Percentiles rank a stretch among this genome's conserved stretches.
Conservation (phyloP, 306 rosid genomes). For the Cucumis sativus region DNA sequence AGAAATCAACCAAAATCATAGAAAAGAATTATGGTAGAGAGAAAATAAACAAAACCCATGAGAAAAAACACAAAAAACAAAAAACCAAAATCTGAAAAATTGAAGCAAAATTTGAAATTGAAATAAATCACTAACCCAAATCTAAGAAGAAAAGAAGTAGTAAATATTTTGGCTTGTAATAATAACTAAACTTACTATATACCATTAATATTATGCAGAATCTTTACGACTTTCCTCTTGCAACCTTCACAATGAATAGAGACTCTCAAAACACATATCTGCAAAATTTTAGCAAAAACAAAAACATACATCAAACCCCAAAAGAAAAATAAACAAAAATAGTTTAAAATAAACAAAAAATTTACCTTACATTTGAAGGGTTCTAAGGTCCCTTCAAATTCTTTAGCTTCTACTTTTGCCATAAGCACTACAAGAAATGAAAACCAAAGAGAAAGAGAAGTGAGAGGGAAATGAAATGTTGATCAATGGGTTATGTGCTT, state of each 20-base stretch:
- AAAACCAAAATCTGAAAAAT: not conserved
- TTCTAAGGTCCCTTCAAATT: conserved; percentile 23
- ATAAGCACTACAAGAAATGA: conserved; percentile 14
- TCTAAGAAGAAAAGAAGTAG: not conserved
- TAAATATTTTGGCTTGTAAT: not conserved
- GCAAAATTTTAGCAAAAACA: not conserved
- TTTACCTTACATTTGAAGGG: conserved; percentile 60
- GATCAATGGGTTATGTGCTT: conserved; percentile 11
- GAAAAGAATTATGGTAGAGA: not conserved
- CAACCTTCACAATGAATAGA: conserved; percentile 77
- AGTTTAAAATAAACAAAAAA: not conserved
- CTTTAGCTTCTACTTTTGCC: conserved; percentile 36
- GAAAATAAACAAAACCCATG: not conserved
- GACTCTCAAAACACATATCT: conserved; percentile 30
- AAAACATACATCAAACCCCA: not conserved
- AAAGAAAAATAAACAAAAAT: not conserved
- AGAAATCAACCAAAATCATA: not conserved
- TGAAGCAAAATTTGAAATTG: not conserved
- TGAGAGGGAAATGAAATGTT: conserved; percentile 1
- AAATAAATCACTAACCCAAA: not conserved
- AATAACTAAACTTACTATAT: not conserved
- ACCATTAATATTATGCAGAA: conserved; percentile 59
- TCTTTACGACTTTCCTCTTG: conserved; percentile 46
- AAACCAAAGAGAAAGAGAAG: conserved; percentile 6
- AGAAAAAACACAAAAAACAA: not conserved